Conservation (phyloP, 108 stramenopile genomes). For the Discostella pseudostelligera region DNA sequence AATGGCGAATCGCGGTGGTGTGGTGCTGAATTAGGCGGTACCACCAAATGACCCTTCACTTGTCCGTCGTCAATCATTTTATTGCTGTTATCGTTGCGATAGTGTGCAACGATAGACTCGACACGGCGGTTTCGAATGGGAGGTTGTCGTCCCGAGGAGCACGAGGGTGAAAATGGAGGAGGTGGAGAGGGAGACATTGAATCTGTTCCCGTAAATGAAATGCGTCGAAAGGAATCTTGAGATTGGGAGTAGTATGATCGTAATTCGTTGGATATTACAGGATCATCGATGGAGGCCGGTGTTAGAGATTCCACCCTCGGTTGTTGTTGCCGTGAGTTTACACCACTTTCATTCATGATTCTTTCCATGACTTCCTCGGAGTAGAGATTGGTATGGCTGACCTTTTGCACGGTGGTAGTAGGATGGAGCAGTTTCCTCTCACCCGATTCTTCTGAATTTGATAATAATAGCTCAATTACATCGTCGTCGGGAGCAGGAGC, state of each 20-base stretch:
- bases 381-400: too few relatives aligned
- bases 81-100: constrained; percentile 17
- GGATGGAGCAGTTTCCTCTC: neutral
- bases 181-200: too few relatives aligned
- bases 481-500: neutral
- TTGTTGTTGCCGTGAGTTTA: neutral
- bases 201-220: neutral
- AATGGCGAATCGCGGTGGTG: constrained; percentile 11
- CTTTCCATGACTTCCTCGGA: neutral
- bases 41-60: constrained; percentile 5
- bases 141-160: constrained; percentile 5
- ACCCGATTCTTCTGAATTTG: neutral
- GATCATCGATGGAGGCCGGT: constrained; percentile 13
- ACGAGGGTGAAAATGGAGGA: neutral
- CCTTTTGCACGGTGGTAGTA: neutral
- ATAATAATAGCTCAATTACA: neutral
- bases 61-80: too few relatives aligned
- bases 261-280: constrained; percentile 13
- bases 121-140: constrained; percentile 7
- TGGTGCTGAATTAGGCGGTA: constrained; percentile 2
- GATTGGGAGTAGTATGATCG: constrained; percentile 15
- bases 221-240: neutral
- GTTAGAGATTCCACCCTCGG: too few relatives aligned
- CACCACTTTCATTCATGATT: neutral
- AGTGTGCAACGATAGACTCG: constrained; percentile 7